Conservation (phyloP, 2,329 filamentous ascomycete species). For the Ophiocordyceps robertsii region DNA sequence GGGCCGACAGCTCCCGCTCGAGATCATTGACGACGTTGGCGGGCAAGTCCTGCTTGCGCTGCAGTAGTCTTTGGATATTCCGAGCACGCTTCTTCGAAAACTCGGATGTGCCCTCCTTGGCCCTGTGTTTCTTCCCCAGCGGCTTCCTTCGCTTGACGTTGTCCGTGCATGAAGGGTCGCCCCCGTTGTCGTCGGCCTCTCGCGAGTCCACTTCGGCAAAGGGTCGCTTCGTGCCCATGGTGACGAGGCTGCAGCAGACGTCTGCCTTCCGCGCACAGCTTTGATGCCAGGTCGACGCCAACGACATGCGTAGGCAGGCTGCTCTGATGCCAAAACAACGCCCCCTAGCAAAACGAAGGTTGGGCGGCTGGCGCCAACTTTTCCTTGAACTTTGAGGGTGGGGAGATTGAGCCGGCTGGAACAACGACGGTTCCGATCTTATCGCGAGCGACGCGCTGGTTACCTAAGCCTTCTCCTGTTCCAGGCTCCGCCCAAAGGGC, state of each 20-base stretch:
- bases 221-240: conserved; percentile 19
- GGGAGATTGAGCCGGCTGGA: no score
- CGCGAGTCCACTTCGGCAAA: conserved; percentile 13
- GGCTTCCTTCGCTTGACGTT: conserved; percentile 20
- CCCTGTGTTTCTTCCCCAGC: conserved; percentile 23
- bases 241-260: background rate
- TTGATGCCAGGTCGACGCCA: background rate
- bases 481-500: no score
- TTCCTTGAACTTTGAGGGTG: no score
- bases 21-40: conserved; percentile 55
- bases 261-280: background rate
- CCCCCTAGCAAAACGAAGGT: no score
- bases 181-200: background rate
- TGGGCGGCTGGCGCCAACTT: no score
- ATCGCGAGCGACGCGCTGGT: no score
- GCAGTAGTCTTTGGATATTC: conserved; percentile 53
- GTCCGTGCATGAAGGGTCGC: conserved; percentile 1
- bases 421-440: no score
- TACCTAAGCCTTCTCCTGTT: no score
- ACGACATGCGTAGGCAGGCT: no score
- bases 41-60: conserved; percentile 47
- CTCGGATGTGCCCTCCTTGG: conserved; percentile 36
- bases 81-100: conserved; percentile 60
- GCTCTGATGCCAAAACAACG: no score
- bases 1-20: conserved; percentile 57